Evolutionary conservation across 306 rosid genomes (phyloP).

Genomic region (Elaeagnus macrophylla): DNA sequence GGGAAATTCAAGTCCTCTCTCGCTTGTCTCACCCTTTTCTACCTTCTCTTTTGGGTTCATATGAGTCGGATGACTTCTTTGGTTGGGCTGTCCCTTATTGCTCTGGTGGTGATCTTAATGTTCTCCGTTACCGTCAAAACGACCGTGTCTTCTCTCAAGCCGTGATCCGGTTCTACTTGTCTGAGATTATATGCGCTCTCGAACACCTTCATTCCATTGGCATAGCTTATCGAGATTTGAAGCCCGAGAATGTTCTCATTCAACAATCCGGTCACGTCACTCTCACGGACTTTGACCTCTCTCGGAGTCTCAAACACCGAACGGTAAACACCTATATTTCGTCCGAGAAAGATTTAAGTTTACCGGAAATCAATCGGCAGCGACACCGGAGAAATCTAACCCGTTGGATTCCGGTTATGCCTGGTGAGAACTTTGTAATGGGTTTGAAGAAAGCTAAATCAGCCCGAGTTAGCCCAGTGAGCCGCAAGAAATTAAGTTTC

Average conservation of each 20-base stretch:
- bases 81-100: constrained; percentile 89
- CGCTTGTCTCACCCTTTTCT: constrained; percentile 64
- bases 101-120: constrained; percentile 87
- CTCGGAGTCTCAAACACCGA: constrained; percentile 42
- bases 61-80: constrained; percentile 36
- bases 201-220: constrained; percentile 60
- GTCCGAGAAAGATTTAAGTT: not conserved
- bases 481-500: constrained; percentile 51
- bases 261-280: constrained; percentile 90
- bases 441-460: constrained; percentile 49
- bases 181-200: constrained; percentile 82
- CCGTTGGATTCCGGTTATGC: constrained; percentile 34
- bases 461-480: constrained; percentile 75
- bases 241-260: constrained; percentile 84
- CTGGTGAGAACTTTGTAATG: not conserved
- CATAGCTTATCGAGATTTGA: constrained; percentile 83
- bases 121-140: constrained; percentile 67
- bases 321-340: constrained; percentile 16
- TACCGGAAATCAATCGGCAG: constrained; percentile 16
- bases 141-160: constrained; percentile 71
- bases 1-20: constrained; percentile 68
- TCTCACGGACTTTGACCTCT: constrained; percentile 92
- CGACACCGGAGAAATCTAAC: constrained; percentile 36
- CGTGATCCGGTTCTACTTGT: constrained; percentile 69
- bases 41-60: constrained; percentile 47